Evolutionary conservation across 495 filamentous ascomycete genomes (phyloP).

Genomic region (Aspergillus haitiensis): DNA sequence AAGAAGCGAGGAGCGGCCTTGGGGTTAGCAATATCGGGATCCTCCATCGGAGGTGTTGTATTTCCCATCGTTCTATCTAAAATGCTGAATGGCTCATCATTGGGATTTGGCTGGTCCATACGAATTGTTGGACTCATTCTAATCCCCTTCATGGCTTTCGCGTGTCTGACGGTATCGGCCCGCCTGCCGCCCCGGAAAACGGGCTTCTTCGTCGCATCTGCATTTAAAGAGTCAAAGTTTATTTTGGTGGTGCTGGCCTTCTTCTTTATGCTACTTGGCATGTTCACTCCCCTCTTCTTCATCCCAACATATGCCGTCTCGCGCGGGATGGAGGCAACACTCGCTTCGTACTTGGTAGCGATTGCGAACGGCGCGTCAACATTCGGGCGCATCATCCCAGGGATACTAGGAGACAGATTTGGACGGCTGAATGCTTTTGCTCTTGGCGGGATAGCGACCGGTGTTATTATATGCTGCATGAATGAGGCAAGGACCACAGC

Average conservation of each 20-base stretch:
- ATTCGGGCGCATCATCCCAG: conserved; percentile 9
- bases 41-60: conserved; percentile 34
- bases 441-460: conserved; percentile 20
- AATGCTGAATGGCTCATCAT: conserved; percentile 24
- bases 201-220: conserved; percentile 8
- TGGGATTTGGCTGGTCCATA: conserved; percentile 62
- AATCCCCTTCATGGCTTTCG: conserved; percentile 42
- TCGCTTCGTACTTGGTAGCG: conserved; percentile 22
- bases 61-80: conserved; percentile 28
- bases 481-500: conserved; percentile 22
- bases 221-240: conserved; percentile 19
- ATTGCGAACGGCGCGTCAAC: conserved; percentile 13
- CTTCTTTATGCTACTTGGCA: conserved; percentile 18
- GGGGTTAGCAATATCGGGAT: conserved; percentile 35
- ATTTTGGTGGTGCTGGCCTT: conserved; percentile 17
- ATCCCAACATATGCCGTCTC: conserved; percentile 19
- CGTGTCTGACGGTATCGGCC: conserved; percentile 34
- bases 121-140: conserved; percentile 63
- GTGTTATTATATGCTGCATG: conserved; percentile 30
- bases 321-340: conserved; percentile 15
- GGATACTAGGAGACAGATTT: conserved; percentile 11
- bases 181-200: conserved; percentile 14
- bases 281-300: conserved; percentile 29
- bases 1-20: conserved; percentile 32
- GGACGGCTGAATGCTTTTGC: conserved; percentile 8